Evolutionary conservation across 306 rosid species (phyloP), one percentile per base, ranked within the genome.

Genomic region (Luffa acutangula): DNA sequence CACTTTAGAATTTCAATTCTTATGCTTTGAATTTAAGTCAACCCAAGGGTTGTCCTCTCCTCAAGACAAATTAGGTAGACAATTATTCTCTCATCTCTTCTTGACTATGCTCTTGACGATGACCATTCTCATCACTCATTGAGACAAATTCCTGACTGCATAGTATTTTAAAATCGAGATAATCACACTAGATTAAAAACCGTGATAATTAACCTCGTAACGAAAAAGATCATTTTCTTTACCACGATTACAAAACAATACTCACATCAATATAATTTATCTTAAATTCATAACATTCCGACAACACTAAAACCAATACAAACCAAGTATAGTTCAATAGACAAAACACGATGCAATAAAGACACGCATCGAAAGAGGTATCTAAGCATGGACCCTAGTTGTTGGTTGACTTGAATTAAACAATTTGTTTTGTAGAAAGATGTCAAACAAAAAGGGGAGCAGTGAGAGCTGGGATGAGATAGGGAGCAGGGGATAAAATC

Each of bases 151-250:
- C 3, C 8, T 57, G 2, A 7, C 33, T 57, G 12, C 62, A n/a
- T 8, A 20, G 1, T 57, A n/a, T 6, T 7, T 57, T 57, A 33
- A 7, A 7, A n/a, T n/a, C 8, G 33, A 1, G 20, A 3, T 57
- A 6, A 6, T 15, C 17, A 15, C 17, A 21, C 5, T 17, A 15
- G 58, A 57, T 8, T n/a, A n/a, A 57, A 18, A 56, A 6, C 17
- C 5, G 2, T 5, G 2, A 0, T 17, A 53, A 15, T 53, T 15
- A 3, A 53, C 2, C 3, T 0, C 4, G 0, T 0, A 53, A 15
- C 0, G 5, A 3, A 15, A 52, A 52, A 15, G 3, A 52, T 17
- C 57, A 52, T 52, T 51, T 52, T 15, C 20, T 15, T 52, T 4
- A 0, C 8, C 20, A 52, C 15, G 15, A 52, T 11, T 11, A 49